Conservation (phyloP, 1,284 basidiomycete genomes). For the Sphaerobolus stellatus region DNA sequence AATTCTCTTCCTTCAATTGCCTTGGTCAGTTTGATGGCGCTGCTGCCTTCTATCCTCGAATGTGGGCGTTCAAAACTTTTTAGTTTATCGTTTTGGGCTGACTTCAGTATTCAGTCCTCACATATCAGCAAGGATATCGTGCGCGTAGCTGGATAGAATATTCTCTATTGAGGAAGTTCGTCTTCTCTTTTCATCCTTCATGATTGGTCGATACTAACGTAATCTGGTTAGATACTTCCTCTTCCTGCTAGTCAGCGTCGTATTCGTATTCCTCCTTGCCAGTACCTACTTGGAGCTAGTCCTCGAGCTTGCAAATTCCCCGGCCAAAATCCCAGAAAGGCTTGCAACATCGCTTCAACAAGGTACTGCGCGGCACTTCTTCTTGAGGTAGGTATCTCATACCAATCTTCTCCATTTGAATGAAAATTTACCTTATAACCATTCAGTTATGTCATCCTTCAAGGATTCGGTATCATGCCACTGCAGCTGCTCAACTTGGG, state of each 20-base stretch:
- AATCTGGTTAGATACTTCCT: constrained; percentile 75
- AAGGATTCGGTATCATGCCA: constrained; percentile 93
- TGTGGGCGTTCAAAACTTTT: constrained; percentile 45
- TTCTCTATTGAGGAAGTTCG: constrained; percentile 87
- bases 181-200: constrained; percentile 13
- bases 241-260: constrained; percentile 90
- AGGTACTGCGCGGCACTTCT: constrained; percentile 48
- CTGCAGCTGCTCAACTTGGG: constrained; percentile 90
- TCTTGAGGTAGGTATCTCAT: constrained; percentile 43
- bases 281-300: constrained; percentile 89
- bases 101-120: constrained; percentile 55
- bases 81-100: neutral
- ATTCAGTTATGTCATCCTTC: constrained; percentile 95
- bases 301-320: constrained; percentile 82
- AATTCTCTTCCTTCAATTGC: constrained; percentile 91
- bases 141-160: constrained; percentile 93
- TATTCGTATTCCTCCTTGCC: constrained; percentile 93
- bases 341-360: constrained; percentile 78
- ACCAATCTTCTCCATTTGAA: constrained; percentile 1
- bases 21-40: constrained; percentile 86
- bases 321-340: constrained; percentile 87
- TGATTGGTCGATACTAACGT: constrained; percentile 7
- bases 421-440: constrained; percentile 29
- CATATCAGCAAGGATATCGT: constrained; percentile 85
- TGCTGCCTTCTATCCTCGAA: constrained; percentile 88